Evolutionary conservation across 1,284 basidiomycete genomes (phyloP), one percentile per base, ranked within the genome.

Genomic region (Hypsizygus ulmarius): DNA sequence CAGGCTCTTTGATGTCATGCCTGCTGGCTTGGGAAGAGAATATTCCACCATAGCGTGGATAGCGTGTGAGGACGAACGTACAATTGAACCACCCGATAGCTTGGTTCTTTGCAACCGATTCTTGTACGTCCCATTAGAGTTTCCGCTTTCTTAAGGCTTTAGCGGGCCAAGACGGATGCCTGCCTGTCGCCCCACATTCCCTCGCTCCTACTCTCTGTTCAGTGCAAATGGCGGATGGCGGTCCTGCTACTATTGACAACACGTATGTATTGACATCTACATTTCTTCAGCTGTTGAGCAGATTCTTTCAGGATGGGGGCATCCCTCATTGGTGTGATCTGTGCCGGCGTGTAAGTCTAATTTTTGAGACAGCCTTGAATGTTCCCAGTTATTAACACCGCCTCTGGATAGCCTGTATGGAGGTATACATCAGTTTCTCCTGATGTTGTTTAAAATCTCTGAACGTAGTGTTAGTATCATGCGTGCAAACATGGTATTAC

Each of bases 401-500:
- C 39, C 19, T 18, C 48, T 27, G 47, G 44, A 15, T 49, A 77
- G 74, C 44, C 58, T 78, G 42, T 78, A 75, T 48, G 77, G 77
- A 65, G 73, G 77, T 77, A 64, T 14, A 37, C 34, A 33, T 16
- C 25, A 33, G 39, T 18, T n/a, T 28, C 21, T 39, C 30, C 39
- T 4, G 16, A 3, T 27, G 35, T 41, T 37, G 5, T 16, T 14
- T 25, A 35, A 19, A 18, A 16, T 19, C 12, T 16, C 43, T n/a
- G 34, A 45, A 18, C 6, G 21, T 35, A 30, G 19, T 8, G 3
- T 15, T 40, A 79, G 77, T 79, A 11, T 75, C 77, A 2, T 78
- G 73, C 51, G 70, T 77, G n/a, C 78, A 80, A 57, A 73, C 76
- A 1, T 76, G 72, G 67, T 79, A 72, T 58, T 80, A 79, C 51